A percentile compares a stretch with the other conserved stretches of the same genome.
phyloP scores from a whole-genome alignment of 2,329 filamentous ascomycete species.

The Phyllosticta citribraziliensis region DNA sequence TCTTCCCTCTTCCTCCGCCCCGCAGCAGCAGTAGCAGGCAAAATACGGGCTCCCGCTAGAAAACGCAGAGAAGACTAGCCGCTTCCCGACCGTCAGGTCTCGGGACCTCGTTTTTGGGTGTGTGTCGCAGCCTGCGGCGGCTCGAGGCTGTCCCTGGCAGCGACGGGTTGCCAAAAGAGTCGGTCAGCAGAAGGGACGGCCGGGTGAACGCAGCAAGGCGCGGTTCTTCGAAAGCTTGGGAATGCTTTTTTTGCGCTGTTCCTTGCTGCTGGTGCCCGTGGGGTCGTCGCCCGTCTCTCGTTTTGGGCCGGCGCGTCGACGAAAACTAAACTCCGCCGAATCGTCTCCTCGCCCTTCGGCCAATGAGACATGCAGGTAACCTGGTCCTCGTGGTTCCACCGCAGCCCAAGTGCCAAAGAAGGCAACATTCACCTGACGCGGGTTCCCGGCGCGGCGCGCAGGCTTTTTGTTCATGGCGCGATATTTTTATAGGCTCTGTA shows the following conservation, averaged over 20 bases:
- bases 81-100: not conserved
- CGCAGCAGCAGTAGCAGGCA: not conserved
- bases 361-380: not conserved
- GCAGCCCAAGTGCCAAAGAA: not conserved
- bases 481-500: not conserved
- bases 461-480: not conserved
- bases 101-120: not conserved
- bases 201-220: not conserved
- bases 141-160: not conserved
- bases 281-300: not conserved
- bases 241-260: not conserved
- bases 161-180: not conserved
- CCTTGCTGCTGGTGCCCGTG: not conserved
- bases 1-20: not conserved
- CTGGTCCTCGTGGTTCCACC: not conserved
- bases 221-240: not conserved
- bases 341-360: not conserved
- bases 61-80: not conserved
- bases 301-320: not conserved
- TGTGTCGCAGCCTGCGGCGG: not conserved
- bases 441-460: not conserved
- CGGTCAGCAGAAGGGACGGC: not conserved
- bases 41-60: not conserved
- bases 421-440: not conserved
- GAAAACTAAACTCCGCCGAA: not conserved